A percentile compares a stretch with the other conserved stretches of the same genome.
phyloP scores from a whole-genome alignment of 768 basidiomycete species.

The Solioccasus polychromus region DNA sequence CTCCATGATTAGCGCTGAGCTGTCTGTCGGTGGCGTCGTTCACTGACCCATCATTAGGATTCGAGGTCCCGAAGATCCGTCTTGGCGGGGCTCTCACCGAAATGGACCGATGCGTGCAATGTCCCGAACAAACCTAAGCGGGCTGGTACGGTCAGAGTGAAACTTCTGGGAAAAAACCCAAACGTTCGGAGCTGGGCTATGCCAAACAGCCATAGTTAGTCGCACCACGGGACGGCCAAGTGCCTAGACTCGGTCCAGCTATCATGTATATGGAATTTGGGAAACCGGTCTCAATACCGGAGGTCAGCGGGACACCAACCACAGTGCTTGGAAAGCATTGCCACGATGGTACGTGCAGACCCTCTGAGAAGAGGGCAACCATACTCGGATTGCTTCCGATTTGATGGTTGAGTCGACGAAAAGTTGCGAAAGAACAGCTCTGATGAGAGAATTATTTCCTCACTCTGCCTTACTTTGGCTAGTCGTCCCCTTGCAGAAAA shows the following conservation, averaged over 20 bases:
- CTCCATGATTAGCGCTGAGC: too few relatives aligned
- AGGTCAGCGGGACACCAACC: slow-evolving; percentile 14
- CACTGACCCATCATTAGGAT: too few relatives aligned
- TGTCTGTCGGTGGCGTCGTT: too few relatives aligned
- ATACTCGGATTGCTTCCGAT: slow-evolving; percentile 18
- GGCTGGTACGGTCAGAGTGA: slow-evolving; percentile 11
- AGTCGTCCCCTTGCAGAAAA: slow-evolving; percentile 18
- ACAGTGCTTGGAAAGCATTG: slow-evolving; percentile 18
- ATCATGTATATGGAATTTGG: slow-evolving; percentile 3
- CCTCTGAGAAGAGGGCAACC: slow-evolving; percentile 12
- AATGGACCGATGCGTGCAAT: neutral
- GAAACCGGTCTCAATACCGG: slow-evolving; percentile 17
- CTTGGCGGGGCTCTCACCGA: neutral
- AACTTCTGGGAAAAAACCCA: slow-evolving; percentile 16
- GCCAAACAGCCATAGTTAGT: slow-evolving; percentile 20
- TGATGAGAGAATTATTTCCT: slow-evolving; percentile 17
- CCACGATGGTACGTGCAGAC: slow-evolving; percentile 18
- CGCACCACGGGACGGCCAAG: too few relatives aligned
- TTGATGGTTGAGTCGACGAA: slow-evolving; percentile 19
- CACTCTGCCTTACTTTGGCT: slow-evolving; percentile 33
- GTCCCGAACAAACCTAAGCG: slow-evolving; percentile 10
- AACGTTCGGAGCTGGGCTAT: slow-evolving; percentile 31
- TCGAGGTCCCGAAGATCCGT: too few relatives aligned
- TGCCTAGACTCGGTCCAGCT: neutral
- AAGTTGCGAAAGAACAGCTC: slow-evolving; percentile 8